Evolutionary conservation across 2,329 filamentous ascomycete genomes (phyloP).

Genomic region (Calycina herbarum): DNA sequence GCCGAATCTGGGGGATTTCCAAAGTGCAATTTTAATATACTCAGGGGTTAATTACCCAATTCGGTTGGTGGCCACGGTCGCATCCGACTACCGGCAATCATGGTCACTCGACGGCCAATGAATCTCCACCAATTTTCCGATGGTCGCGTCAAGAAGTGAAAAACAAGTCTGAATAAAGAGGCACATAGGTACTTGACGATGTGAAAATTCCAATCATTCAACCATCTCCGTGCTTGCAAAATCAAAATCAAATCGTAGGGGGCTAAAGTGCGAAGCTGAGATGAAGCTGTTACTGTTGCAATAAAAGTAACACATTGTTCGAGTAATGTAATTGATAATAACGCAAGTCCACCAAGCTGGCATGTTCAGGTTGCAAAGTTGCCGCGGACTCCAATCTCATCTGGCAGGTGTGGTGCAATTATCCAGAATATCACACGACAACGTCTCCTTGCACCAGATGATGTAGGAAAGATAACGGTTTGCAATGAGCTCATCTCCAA

Average conservation of each 20-base stretch:
- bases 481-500: constrained; percentile 7
- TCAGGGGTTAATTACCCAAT: constrained; percentile 2
- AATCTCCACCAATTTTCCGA: not conserved
- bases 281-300: not conserved
- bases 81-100: constrained; percentile 4
- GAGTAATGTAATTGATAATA: not conserved
- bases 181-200: not conserved
- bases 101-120: not conserved
- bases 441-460: constrained; percentile 10
- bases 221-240: not conserved
- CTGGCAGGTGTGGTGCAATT: constrained; percentile 7
- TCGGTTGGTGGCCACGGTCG: not conserved
- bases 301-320: not conserved
- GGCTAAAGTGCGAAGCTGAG: not conserved
- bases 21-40: constrained; percentile 11
- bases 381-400: constrained; percentile 1
- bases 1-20: constrained; percentile 10
- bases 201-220: no score
- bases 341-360: not conserved
- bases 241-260: not conserved
- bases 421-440: constrained; percentile 14
- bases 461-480: constrained; percentile 2
- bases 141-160: not conserved
- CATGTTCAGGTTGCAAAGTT: not conserved
- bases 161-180: not conserved